Evolutionary conservation across 345 rosid species (phyloP).

Genomic region (Excoecaria agallocha): DNA sequence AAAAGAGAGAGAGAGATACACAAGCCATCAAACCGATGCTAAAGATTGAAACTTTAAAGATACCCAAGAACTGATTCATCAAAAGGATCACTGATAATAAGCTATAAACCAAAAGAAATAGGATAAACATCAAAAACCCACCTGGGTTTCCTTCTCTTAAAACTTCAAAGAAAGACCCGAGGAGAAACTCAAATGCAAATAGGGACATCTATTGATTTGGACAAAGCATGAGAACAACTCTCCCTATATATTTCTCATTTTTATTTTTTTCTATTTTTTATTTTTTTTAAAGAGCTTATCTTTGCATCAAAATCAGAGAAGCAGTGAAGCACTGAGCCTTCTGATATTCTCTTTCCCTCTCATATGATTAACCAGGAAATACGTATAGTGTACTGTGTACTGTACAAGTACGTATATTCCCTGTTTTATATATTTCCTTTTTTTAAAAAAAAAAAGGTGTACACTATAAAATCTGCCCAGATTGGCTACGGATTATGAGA

Average conservation of each 20-base stretch:
- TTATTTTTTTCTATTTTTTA: conserved; percentile 5
- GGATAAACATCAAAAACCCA: conserved; percentile 20
- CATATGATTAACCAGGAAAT: conserved; percentile 27
- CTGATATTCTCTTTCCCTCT: conserved; percentile 28
- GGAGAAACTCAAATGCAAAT: conserved; percentile 28
- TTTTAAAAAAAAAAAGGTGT: no score
- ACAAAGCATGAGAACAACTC: conserved; percentile 17
- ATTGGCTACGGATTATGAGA: conserved; percentile 3
- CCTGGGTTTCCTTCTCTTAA: conserved; percentile 30
- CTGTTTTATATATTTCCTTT: not conserved
- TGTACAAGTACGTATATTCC: conserved; percentile 26
- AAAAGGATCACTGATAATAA: conserved; percentile 6
- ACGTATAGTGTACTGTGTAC: conserved; percentile 19
- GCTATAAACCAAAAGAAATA: not conserved
- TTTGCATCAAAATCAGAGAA: conserved; percentile 44
- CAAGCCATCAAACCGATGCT: not conserved
- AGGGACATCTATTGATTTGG: conserved; percentile 1
- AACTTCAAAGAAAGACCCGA: conserved; percentile 12
- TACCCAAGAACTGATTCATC: not conserved
- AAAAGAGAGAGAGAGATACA: not conserved
- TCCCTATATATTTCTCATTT: not conserved
- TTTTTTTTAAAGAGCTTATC: not conserved
- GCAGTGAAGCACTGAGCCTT: conserved; percentile 30
- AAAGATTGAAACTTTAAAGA: not conserved
- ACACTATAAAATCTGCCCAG: not conserved